Percentiles rank a stretch among this genome's conserved stretches.
These are phyloP conservation scores for Clavariopsis aquatica DNA, from an alignment of 495 filamentous ascomycete genomes.

Conservation along the genomic window DNA sequence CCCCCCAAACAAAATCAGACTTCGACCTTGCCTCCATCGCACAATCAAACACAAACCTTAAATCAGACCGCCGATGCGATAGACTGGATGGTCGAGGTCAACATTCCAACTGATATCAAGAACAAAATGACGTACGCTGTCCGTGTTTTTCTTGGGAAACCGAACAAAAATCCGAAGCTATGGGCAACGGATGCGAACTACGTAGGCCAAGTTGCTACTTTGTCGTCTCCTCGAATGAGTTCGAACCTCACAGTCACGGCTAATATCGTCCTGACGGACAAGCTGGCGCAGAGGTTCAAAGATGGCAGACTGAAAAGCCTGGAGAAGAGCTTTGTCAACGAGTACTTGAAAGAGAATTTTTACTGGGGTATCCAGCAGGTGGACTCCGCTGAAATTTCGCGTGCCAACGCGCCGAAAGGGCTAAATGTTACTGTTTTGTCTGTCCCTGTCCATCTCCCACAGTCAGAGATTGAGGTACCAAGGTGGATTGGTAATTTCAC, in stretches of 20 bases:
- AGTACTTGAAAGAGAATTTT: constrained; percentile 23
- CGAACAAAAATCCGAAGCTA: constrained; percentile 2
- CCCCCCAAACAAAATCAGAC: neutral
- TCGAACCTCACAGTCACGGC: constrained; percentile 19
- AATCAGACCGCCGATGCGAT: constrained; percentile 19
- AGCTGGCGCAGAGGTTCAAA: constrained; percentile 18
- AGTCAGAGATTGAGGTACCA: constrained; percentile 15
- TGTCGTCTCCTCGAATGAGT: constrained; percentile 9
- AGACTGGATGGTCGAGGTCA: constrained; percentile 28
- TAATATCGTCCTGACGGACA: constrained; percentile 19
- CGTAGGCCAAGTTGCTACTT: constrained; percentile 20
- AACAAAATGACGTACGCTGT: constrained; percentile 23
- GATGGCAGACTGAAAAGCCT: constrained; percentile 17
- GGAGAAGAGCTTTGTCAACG: constrained; percentile 1
- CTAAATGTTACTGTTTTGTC: constrained; percentile 24
- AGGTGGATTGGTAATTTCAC: constrained; percentile 12
- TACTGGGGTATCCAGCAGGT: constrained; percentile 21
- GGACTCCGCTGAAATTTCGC: constrained; percentile 13
- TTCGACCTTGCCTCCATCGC: neutral
- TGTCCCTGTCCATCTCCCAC: constrained; percentile 22
- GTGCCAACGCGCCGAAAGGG: neutral
- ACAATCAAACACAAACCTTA: neutral
- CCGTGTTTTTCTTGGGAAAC: constrained; percentile 21
- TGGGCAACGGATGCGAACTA: constrained; percentile 32
- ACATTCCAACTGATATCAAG: constrained; percentile 25